These are phyloP conservation scores for cucumber (Cucumis sativus) DNA, from an alignment of 306 rosid genomes.

Conservation along the genomic window DNA sequence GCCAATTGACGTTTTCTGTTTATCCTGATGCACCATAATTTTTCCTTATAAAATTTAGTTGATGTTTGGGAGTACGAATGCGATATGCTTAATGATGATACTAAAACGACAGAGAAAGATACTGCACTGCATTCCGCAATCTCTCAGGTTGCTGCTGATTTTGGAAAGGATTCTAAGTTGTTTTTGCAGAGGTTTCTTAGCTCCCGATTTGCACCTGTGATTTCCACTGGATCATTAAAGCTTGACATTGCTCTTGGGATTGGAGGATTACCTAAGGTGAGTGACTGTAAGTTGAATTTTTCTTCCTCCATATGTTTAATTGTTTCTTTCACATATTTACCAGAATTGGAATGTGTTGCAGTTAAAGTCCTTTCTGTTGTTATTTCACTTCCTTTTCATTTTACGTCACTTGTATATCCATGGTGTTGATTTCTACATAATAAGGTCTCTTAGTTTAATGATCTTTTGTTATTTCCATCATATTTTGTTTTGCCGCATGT, in stretches of 20 bases:
- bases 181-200: constrained; percentile 43
- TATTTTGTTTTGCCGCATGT: neutral
- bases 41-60: constrained; percentile 16
- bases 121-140: constrained; percentile 50
- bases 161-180: constrained; percentile 50
- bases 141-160: constrained; percentile 50
- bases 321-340: neutral
- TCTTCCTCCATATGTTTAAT: neutral
- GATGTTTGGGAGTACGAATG: constrained; percentile 42
- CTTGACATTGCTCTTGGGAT: constrained; percentile 78
- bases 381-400: neutral
- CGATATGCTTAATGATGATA: constrained; percentile 38
- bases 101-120: constrained; percentile 45
- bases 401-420: neutral
- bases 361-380: neutral
- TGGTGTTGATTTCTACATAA: neutral
- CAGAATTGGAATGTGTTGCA: neutral
- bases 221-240: constrained; percentile 71
- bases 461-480: neutral
- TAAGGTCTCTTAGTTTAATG: neutral
- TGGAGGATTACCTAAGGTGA: constrained; percentile 84
- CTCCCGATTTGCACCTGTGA: constrained; percentile 36
- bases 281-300: neutral
- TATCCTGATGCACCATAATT: neutral
- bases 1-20: neutral